Evolutionary conservation across 108 stramenopile species (phyloP).

Genomic region (Fragilariopsis cylindrus): DNA sequence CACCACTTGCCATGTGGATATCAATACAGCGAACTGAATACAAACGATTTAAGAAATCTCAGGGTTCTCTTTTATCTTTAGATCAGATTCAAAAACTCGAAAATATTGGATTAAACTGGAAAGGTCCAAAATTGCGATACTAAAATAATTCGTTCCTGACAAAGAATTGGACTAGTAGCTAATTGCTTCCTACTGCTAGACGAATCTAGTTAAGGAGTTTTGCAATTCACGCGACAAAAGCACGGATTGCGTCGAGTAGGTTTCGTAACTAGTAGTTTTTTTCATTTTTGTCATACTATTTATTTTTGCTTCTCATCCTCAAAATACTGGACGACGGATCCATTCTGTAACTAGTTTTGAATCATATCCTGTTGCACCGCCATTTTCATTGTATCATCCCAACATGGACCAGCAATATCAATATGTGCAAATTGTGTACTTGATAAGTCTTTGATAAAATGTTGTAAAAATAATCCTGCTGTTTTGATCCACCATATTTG

Average conservation of each 20-base stretch:
- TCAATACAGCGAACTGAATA: slow-evolving; percentile 1
- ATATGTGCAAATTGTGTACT: slow-evolving; percentile 84
- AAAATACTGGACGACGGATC: slow-evolving; percentile 64
- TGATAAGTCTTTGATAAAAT: slow-evolving; percentile 76
- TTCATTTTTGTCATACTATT: too few relatives aligned
- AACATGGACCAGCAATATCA: slow-evolving; percentile 92
- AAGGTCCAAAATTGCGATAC: neutral
- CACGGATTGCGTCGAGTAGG: too few relatives aligned
- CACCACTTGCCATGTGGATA: neutral
- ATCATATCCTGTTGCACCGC: slow-evolving; percentile 91
- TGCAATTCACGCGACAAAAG: too few relatives aligned
- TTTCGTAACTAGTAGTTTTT: too few relatives aligned
- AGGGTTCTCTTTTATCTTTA: neutral
- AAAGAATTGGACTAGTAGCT: too few relatives aligned
- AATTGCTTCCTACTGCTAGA: too few relatives aligned
- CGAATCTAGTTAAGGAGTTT: too few relatives aligned
- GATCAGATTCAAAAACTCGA: neutral
- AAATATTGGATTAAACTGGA: neutral
- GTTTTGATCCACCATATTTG: slow-evolving; percentile 86
- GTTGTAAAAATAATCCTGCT: slow-evolving; percentile 83
- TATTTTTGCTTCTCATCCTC: too few relatives aligned
- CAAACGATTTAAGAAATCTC: neutral
- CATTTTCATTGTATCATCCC: slow-evolving; percentile 68
- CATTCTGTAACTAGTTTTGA: slow-evolving; percentile 89
- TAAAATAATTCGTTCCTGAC: too few relatives aligned